A percentile compares a stretch with the other conserved stretches of the same genome.
These are phyloP conservation scores for Medicago lupulina DNA, from an alignment of 306 rosid genomes.

Conservation along the genomic window DNA sequence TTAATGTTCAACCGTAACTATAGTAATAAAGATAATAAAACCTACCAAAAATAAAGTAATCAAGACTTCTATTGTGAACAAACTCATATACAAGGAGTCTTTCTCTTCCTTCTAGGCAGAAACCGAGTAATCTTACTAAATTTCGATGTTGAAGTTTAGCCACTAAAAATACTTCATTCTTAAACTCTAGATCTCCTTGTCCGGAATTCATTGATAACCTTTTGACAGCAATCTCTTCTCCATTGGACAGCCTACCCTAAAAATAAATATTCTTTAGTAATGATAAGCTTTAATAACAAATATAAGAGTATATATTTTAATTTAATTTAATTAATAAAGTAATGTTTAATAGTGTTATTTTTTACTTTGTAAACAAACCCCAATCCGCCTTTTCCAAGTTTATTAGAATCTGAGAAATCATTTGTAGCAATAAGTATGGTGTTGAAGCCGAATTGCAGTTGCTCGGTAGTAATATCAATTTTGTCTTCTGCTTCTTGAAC, in stretches of 20 bases:
- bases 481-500: background rate
- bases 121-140: constrained; percentile 40
- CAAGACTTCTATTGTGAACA: constrained; percentile 53
- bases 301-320: background rate
- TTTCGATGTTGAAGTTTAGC: constrained; percentile 38
- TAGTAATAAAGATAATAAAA: background rate
- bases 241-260: constrained; percentile 34
- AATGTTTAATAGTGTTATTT: background rate
- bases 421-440: constrained; percentile 41
- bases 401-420: constrained; percentile 38
- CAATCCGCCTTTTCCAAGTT: constrained; percentile 49
- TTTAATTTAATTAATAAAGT: background rate
- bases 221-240: constrained; percentile 35
- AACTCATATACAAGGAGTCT: constrained; percentile 55
- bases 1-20: background rate
- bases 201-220: constrained; percentile 22
- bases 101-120: constrained; percentile 30
- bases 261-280: background rate
- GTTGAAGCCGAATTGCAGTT: constrained; percentile 28
- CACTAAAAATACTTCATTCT: constrained; percentile 48
- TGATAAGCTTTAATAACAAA: background rate
- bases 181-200: constrained; percentile 46
- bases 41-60: constrained; percentile 58
- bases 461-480: background rate
- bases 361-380: constrained; percentile 43